Conservation (phyloP, 352 stramenopile genomes). For the Paralagenidium karlingii region DNA sequence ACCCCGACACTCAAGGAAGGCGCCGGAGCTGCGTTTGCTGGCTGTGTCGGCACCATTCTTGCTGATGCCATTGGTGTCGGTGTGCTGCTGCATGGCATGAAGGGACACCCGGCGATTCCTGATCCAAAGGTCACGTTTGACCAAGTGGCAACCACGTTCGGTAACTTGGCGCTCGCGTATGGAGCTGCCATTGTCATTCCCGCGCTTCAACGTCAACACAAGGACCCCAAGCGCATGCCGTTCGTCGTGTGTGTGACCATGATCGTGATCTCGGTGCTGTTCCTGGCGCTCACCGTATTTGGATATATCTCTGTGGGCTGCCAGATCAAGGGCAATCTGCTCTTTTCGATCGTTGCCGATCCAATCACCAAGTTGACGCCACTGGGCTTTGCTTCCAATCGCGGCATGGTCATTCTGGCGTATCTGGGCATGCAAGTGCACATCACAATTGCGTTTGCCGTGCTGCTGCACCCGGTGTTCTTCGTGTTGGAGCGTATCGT, state of each 20-base stretch:
- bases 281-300: conserved; percentile 5
- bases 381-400: conserved; percentile 7
- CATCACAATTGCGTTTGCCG: conserved; percentile 8
- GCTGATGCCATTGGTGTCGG: conserved; percentile 5
- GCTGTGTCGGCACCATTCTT: conserved; percentile 4
- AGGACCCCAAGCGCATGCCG: conserved; percentile 6
- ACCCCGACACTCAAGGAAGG: conserved; percentile 7
- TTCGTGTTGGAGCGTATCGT: conserved; percentile 5
- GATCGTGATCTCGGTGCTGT: conserved; percentile 3
- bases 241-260: conserved; percentile 4
- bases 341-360: conserved; percentile 3
- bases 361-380: not conserved
- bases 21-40: conserved; percentile 3
- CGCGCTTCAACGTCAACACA: conserved; percentile 6
- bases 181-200: conserved; percentile 9
- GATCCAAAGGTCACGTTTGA: conserved; percentile 4
- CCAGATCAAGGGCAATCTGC: conserved; percentile 6
- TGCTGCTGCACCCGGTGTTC: conserved; percentile 7
- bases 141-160: conserved; percentile 4
- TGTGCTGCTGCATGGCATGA: not conserved
- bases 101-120: conserved; percentile 1
- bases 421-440: conserved; percentile 9
- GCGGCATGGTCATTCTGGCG: conserved; percentile 6
- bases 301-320: conserved; percentile 4
- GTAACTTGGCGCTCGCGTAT: conserved; percentile 8